Conservation (phyloP, 75 land plant genomes). For the Pinus tabuliformis region DNA sequence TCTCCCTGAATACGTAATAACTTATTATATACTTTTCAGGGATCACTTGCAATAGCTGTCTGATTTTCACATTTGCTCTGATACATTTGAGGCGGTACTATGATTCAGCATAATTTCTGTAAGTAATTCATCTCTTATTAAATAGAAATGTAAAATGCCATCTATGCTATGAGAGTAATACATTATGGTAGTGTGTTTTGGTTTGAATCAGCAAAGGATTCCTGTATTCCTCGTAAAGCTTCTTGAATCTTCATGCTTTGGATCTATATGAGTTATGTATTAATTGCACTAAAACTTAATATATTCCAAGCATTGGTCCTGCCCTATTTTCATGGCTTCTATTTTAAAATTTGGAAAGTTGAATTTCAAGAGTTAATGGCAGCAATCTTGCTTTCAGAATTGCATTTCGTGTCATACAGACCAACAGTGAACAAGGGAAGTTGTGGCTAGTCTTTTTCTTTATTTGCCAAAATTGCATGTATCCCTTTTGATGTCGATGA, state of each 20-base stretch:
- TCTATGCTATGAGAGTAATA: neutral
- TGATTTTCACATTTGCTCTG: constrained; percentile 30
- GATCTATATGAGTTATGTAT: neutral
- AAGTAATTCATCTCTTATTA: constrained; percentile 3
- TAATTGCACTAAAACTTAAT: neutral
- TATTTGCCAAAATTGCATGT: too few species aligned
- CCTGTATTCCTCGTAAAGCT: neutral
- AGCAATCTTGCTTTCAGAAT: too few species aligned
- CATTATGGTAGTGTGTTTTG: neutral
- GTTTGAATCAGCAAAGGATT: neutral
- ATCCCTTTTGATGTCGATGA: too few species aligned
- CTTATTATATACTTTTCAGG: neutral
- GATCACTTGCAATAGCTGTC: constrained; percentile 33
- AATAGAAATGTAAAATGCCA: neutral
- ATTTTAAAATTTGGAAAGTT: neutral
- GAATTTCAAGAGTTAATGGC: neutral
- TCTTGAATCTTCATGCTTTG: neutral
- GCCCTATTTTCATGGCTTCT: neutral
- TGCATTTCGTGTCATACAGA: too few species aligned
- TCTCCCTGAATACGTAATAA: neutral
- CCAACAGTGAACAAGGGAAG: too few species aligned
- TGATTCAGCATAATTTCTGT: constrained; percentile 40
- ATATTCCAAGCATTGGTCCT: too few species aligned
- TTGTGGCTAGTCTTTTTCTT: too few species aligned
- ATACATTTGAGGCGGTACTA: constrained; percentile 46